These are phyloP conservation scores for Arthrocladium fulminans DNA, from an alignment of 2,329 filamentous ascomycete species.

Conservation along the genomic window DNA sequence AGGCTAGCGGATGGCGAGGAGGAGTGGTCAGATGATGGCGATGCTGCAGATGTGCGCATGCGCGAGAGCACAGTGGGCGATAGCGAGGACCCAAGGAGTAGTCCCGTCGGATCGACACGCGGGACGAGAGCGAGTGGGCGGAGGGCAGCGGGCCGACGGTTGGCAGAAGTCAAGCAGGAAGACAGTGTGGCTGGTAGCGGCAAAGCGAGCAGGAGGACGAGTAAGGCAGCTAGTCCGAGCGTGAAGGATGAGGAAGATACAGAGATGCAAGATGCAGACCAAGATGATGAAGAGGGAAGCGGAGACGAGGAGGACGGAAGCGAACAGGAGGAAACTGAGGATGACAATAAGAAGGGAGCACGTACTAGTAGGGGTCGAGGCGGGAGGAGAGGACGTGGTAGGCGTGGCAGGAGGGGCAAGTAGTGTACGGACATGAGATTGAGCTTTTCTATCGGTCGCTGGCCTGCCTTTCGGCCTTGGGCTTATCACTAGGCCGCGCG, in stretches of 20 bases:
- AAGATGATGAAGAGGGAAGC: constrained; percentile 31
- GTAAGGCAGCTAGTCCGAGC: constrained; percentile 21
- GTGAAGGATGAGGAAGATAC: constrained; percentile 30
- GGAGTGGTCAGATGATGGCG: constrained; percentile 9
- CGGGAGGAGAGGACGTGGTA: constrained; percentile 41
- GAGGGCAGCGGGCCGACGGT: constrained; percentile 15
- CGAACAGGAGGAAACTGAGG: constrained; percentile 31
- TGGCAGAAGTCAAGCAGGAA: constrained; percentile 31
- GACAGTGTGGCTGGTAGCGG: constrained; percentile 30
- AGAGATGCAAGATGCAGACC: constrained; percentile 23
- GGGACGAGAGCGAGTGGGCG: constrained; percentile 22
- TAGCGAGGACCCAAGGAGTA: constrained; percentile 35
- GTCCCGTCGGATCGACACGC: constrained; percentile 16
- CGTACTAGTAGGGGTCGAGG: constrained; percentile 26
- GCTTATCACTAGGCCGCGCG: constrained; percentile 34
- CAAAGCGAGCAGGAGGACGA: constrained; percentile 18
- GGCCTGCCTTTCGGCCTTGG: not conserved
- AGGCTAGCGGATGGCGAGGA: constrained; percentile 31
- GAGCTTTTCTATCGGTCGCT: constrained; percentile 1
- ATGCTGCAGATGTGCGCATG: constrained; percentile 15
- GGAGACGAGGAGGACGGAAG: constrained; percentile 29
- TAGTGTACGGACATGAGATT: constrained; percentile 25
- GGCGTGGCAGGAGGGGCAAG: constrained; percentile 37
- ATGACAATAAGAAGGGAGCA: constrained; percentile 15
- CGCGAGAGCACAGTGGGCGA: constrained; percentile 39